phyloP scores from a whole-genome alignment of 208 protist genomes.

The Phytomonas francai region DNA sequence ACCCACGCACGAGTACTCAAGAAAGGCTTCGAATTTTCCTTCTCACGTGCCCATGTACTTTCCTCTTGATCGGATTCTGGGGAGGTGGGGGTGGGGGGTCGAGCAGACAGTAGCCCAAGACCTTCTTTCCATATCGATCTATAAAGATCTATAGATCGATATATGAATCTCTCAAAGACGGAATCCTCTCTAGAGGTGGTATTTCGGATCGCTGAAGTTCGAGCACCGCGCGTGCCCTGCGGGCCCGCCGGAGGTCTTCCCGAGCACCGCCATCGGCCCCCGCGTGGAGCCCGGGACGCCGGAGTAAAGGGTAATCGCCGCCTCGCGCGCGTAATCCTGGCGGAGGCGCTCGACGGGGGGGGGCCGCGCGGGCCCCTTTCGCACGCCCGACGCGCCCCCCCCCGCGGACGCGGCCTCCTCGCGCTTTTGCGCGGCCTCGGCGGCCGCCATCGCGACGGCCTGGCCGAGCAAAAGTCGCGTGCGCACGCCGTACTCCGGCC shows the following conservation, averaged over 20 bases:
- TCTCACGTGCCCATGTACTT: too few species aligned
- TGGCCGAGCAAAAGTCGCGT: slow-evolving; percentile 50
- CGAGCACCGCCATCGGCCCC: slow-evolving; percentile 79
- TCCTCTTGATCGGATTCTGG: too few species aligned
- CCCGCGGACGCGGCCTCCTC: neutral
- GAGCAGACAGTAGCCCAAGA: too few species aligned
- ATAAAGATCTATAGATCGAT: slow-evolving; percentile 2
- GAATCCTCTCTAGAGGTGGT: slow-evolving; percentile 24
- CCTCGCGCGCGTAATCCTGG: slow-evolving; percentile 66
- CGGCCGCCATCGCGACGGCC: slow-evolving; percentile 31
- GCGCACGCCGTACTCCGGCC: slow-evolving; percentile 61
- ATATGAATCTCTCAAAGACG: neutral
- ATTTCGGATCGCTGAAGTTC: slow-evolving; percentile 80
- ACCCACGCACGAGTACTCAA: too few species aligned
- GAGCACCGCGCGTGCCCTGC: slow-evolving; percentile 52
- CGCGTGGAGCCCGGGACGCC: slow-evolving; percentile 51
- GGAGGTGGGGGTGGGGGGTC: too few species aligned
- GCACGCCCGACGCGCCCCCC: neutral
- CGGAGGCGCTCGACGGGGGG: slow-evolving; percentile 46
- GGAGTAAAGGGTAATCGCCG: slow-evolving; percentile 81
- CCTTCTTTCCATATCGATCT: too few species aligned
- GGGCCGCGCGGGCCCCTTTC: slow-evolving; percentile 20
- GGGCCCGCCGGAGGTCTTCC: slow-evolving; percentile 72
- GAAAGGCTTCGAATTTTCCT: too few species aligned
- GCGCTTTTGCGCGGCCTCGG: slow-evolving; percentile 25